A percentile compares a stretch with the other conserved stretches of the same genome.
These are phyloP conservation scores for Cardamine occulta DNA, from an alignment of 345 rosid genomes.

Conservation along the genomic window DNA sequence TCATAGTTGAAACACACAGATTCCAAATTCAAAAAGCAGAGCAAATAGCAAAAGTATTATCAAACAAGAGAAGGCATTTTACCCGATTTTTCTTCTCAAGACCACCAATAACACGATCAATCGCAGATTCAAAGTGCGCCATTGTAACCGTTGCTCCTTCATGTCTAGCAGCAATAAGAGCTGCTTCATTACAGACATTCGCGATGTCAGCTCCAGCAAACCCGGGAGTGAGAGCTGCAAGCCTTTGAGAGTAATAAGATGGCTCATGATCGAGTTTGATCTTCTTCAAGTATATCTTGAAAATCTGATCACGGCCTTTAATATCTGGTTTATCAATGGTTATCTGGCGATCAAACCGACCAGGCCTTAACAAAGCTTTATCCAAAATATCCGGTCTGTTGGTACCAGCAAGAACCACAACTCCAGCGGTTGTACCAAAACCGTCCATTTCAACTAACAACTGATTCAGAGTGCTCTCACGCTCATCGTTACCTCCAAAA, in stretches of 20 bases:
- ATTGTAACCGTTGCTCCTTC: slow-evolving; percentile 59
- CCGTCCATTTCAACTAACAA: slow-evolving; percentile 98
- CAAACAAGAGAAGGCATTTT: slow-evolving; percentile 2
- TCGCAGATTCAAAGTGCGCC: slow-evolving; percentile 93
- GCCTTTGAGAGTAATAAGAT: slow-evolving; percentile 77
- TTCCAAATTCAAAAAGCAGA: neutral
- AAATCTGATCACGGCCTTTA: slow-evolving; percentile 89
- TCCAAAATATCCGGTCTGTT: slow-evolving; percentile 97
- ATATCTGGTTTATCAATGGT: slow-evolving; percentile 91
- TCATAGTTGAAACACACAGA: slow-evolving; percentile 17
- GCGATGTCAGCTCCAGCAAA: slow-evolving; percentile 99
- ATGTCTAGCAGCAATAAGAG: slow-evolving; percentile 83
- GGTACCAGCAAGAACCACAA: slow-evolving; percentile 96
- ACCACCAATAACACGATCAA: slow-evolving; percentile 97
- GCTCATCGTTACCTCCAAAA: slow-evolving; percentile 87
- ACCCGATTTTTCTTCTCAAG: slow-evolving; percentile 97
- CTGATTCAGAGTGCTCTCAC: slow-evolving; percentile 95
- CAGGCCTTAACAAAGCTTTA: slow-evolving; percentile 87
- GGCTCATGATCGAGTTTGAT: slow-evolving; percentile 85
- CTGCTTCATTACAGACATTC: slow-evolving; percentile 95
- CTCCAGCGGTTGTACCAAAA: slow-evolving; percentile 92
- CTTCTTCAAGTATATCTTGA: slow-evolving; percentile 77
- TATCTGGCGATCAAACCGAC: slow-evolving; percentile 92
- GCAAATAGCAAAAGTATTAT: neutral
- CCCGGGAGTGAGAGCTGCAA: slow-evolving; percentile 95